phyloP scores from a whole-genome alignment of 2,329 filamentous ascomycete species.

The Teratosphaeria nubilosa region DNA sequence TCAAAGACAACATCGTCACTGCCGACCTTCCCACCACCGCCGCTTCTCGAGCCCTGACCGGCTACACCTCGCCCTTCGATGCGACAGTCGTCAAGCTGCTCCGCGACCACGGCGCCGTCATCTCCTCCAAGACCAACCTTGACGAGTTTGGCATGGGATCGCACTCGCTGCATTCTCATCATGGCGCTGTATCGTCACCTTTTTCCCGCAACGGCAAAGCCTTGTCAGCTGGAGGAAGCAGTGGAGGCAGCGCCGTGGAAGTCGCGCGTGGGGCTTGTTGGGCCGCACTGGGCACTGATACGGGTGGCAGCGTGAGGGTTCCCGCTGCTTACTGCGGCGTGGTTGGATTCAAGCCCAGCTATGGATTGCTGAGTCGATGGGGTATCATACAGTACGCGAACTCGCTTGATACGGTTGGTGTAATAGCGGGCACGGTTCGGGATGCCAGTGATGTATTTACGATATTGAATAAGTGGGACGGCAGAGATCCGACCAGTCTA shows the following conservation, averaged over 20 bases:
- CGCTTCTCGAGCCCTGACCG: slow-evolving; percentile 60
- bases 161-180: slow-evolving; percentile 58
- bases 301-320: slow-evolving; percentile 76
- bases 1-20: slow-evolving; percentile 45
- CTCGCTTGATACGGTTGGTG: slow-evolving; percentile 80
- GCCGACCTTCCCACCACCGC: slow-evolving; percentile 57
- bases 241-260: slow-evolving; percentile 83
- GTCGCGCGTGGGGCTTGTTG: slow-evolving; percentile 56
- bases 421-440: slow-evolving; percentile 51
- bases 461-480: slow-evolving; percentile 51
- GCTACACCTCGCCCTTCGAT: slow-evolving; percentile 66
- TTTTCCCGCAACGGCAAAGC: slow-evolving; percentile 24
- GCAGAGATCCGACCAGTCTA: slow-evolving; percentile 65
- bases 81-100: slow-evolving; percentile 70
- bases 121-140: slow-evolving; percentile 78
- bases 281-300: slow-evolving; percentile 82
- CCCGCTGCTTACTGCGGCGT: slow-evolving; percentile 79
- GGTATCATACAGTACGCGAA: slow-evolving; percentile 89
- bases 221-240: slow-evolving; percentile 75
- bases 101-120: slow-evolving; percentile 48
- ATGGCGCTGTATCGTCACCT: slow-evolving; percentile 53
- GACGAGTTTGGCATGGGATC: slow-evolving; percentile 97
- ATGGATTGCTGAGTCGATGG: slow-evolving; percentile 74
- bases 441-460: slow-evolving; percentile 37
- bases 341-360: slow-evolving; percentile 84